These are phyloP conservation scores for Colletotrichum tropicicola DNA, from an alignment of 2,329 filamentous ascomycete genomes.

Conservation along the genomic window DNA sequence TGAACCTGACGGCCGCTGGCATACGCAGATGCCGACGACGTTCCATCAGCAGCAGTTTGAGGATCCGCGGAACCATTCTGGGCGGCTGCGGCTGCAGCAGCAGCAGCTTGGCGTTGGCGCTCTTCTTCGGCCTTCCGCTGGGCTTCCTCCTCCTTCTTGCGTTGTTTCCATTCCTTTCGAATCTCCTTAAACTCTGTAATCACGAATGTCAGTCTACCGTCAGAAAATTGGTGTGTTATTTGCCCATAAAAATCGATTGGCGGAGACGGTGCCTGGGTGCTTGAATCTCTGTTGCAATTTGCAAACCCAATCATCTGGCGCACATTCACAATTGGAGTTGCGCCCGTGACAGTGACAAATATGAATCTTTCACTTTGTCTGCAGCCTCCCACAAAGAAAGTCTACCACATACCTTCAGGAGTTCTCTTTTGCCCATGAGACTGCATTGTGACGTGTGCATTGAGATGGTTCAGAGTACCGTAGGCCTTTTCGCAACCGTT, in stretches of 20 bases:
- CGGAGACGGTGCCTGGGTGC: no score
- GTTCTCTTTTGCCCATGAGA: conserved; percentile 94
- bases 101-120: conserved; percentile 65
- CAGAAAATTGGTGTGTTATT: no score
- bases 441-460: conserved; percentile 99
- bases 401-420: conserved; percentile 82
- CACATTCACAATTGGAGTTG: no score
- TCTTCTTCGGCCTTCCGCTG: conserved; percentile 92
- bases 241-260: no score
- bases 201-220: conserved; percentile 34
- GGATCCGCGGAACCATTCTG: conserved; percentile 60
- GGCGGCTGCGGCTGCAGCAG: conserved; percentile 57
- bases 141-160: conserved; percentile 98
- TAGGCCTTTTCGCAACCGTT: conserved; percentile 99
- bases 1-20: conserved; percentile 68
- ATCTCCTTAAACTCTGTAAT: conserved; percentile 95
- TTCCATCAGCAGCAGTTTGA: conserved; percentile 57
- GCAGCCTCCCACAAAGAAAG: no score
- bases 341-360: no score
- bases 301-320: no score
- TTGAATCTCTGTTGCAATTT: no score
- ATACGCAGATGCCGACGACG: conserved; percentile 65
- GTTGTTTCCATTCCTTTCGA: conserved; percentile 98
- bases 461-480: conserved; percentile 95
- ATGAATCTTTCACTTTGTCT: not conserved